Evolutionary conservation across 1,284 basidiomycete species (phyloP).

Genomic region (Lentinula novae-zelandiae): DNA sequence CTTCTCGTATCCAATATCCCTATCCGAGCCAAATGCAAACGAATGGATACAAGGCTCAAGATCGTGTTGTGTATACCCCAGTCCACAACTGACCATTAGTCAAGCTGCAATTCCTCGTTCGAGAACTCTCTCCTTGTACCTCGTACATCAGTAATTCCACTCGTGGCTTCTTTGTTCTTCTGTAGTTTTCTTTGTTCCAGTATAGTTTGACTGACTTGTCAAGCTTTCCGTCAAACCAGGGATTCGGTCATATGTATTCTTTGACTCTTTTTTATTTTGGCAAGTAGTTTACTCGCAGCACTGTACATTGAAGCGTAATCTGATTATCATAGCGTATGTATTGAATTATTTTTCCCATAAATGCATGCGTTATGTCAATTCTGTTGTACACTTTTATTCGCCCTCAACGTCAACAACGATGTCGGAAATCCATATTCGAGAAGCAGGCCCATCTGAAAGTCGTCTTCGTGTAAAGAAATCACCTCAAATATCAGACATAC

Average conservation of each 20-base stretch:
- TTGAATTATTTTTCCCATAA: too few relatives aligned
- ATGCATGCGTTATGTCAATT: too few relatives aligned
- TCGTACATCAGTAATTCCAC: not conserved
- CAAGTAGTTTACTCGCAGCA: too few relatives aligned
- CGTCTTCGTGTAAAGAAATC: slow-evolving; percentile 41
- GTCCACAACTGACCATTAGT: not conserved
- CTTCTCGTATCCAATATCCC: slow-evolving; percentile 3
- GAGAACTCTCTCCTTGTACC: too few relatives aligned
- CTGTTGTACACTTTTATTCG: too few relatives aligned
- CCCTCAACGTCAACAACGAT: not conserved
- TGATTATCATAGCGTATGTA: too few relatives aligned
- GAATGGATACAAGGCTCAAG: slow-evolving; percentile 3
- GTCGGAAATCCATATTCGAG: slow-evolving; percentile 8
- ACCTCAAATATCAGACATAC: slow-evolving; percentile 44
- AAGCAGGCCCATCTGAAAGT: not conserved
- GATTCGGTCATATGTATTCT: too few relatives aligned
- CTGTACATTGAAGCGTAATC: too few relatives aligned
- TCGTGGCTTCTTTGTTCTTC: not conserved
- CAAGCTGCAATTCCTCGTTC: not conserved
- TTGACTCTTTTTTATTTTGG: too few relatives aligned
- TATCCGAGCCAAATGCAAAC: slow-evolving; percentile 4
- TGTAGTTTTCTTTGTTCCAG: too few relatives aligned
- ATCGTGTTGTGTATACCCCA: slow-evolving; percentile 5
- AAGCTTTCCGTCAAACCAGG: too few relatives aligned
- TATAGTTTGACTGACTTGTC: too few relatives aligned